Percentiles rank a stretch among this genome's conserved stretches.
Conservation (phyloP, 192 early-diverging fungal species). For the Rhizophlyctis rosea region DNA sequence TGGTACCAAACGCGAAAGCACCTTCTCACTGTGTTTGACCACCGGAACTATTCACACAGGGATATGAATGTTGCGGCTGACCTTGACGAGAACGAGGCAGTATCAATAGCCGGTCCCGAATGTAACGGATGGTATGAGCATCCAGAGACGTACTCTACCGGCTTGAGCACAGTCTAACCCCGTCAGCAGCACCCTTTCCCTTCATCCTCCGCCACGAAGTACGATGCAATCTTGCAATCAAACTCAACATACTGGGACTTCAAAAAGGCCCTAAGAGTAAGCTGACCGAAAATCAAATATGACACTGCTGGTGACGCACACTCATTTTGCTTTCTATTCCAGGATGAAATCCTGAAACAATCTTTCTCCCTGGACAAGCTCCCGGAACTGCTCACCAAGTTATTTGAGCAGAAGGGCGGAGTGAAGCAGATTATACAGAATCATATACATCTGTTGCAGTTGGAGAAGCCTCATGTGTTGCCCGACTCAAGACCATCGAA, state of each 20-base stretch:
- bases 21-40: too few species aligned
- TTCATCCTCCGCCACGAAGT: too few species aligned
- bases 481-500: not conserved
- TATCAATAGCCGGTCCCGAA: too few species aligned
- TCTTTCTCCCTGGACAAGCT: not conserved
- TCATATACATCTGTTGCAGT: constrained; percentile 7
- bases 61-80: too few species aligned
- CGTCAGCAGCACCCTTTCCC: too few species aligned
- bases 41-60: too few species aligned
- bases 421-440: constrained; percentile 26
- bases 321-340: not conserved
- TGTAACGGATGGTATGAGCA: too few species aligned
- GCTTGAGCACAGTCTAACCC: too few species aligned
- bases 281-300: not conserved
- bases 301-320: not conserved
- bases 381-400: not conserved
- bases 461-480: not conserved
- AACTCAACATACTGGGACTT: constrained; percentile 28
- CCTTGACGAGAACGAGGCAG: too few species aligned
- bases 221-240: not conserved
- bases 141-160: too few species aligned
- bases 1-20: too few species aligned
- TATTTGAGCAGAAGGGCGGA: constrained; percentile 21
- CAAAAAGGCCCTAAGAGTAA: constrained; percentile 16
- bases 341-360: constrained; percentile 8